Conservation (phyloP, 2,329 filamentous ascomycete genomes). For the Exophiala alcalophila region DNA sequence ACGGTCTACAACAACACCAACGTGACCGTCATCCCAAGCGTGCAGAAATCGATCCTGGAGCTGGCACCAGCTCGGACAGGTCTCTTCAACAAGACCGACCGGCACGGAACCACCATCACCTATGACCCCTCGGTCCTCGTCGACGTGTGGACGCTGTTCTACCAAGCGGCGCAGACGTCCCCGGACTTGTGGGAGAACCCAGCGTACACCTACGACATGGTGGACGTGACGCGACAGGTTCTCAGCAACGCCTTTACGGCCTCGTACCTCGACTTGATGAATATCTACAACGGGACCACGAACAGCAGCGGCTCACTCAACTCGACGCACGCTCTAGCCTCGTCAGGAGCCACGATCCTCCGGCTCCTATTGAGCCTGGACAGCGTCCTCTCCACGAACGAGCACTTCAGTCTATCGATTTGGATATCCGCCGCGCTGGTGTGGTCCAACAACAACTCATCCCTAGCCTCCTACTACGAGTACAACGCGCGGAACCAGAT, state of each 20-base stretch:
- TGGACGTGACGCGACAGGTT: constrained; percentile 52
- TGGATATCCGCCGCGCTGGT: constrained; percentile 44
- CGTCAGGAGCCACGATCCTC: too few relatives aligned
- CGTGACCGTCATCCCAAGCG: constrained; percentile 37
- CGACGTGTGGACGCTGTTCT: constrained; percentile 42
- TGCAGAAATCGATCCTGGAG: constrained; percentile 49
- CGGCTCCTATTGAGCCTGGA: too few relatives aligned
- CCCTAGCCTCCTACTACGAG: constrained; percentile 39
- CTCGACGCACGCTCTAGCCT: too few relatives aligned
- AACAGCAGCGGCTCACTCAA: too few relatives aligned
- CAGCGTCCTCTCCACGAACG: too few relatives aligned
- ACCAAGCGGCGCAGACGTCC: constrained; percentile 36
- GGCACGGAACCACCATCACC: constrained; percentile 43
- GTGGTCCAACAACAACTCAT: constrained; percentile 30
- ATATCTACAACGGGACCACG: too few relatives aligned
- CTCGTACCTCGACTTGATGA: too few relatives aligned
- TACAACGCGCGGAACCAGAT: constrained; percentile 52
- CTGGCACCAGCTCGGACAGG: constrained; percentile 44
- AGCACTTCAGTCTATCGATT: too few relatives aligned
- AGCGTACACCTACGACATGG: constrained; percentile 47
- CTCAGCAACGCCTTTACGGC: constrained; percentile 48
- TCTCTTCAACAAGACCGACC: constrained; percentile 41
- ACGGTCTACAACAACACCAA: constrained; percentile 52
- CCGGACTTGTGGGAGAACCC: constrained; percentile 41
- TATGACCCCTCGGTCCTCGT: constrained; percentile 43